These are phyloP conservation scores for Pinus albicaulis DNA, from an alignment of 75 land plant species.

Conservation along the genomic window DNA sequence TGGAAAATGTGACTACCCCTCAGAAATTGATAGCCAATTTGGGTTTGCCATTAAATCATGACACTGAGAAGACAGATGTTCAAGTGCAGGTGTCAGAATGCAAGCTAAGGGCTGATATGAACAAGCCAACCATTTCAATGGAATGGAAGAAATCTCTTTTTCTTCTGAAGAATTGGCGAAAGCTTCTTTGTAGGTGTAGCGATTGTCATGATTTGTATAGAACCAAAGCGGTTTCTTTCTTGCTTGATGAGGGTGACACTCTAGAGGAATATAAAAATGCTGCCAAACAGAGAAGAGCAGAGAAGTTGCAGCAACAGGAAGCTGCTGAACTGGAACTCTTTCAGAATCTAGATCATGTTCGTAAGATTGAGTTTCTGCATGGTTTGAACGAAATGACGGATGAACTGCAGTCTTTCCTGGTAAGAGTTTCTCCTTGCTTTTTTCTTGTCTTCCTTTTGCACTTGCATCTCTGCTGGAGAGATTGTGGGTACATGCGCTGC, in stretches of 20 bases:
- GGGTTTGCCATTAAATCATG: background rate
- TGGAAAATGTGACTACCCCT: background rate
- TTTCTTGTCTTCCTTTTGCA: too few relatives aligned
- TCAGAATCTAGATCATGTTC: slow-evolving; percentile 29
- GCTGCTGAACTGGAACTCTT: slow-evolving; percentile 13
- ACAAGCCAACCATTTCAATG: background rate
- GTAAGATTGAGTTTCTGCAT: slow-evolving; percentile 30
- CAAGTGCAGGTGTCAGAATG: too few relatives aligned
- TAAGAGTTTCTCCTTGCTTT: too few relatives aligned
- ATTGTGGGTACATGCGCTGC: too few relatives aligned
- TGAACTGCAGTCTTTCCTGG: too few relatives aligned
- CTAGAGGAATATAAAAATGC: slow-evolving; percentile 29
- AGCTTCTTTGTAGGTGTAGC: slow-evolving; percentile 23
- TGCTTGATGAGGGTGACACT: slow-evolving; percentile 30
- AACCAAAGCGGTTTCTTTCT: slow-evolving; percentile 20
- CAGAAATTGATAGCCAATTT: background rate
- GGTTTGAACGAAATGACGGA: slow-evolving; percentile 34
- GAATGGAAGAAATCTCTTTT: slow-evolving; percentile 17
- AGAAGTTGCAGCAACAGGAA: slow-evolving; percentile 20
- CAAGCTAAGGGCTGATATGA: too few relatives aligned
- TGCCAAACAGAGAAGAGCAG: slow-evolving; percentile 31
- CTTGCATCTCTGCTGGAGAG: too few relatives aligned
- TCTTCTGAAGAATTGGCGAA: slow-evolving; percentile 31
- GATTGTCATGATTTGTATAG: slow-evolving; percentile 23
- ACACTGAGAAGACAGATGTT: background rate